phyloP scores from a whole-genome alignment of 192 early-diverging fungal species.

The Dissophora globulifera region DNA sequence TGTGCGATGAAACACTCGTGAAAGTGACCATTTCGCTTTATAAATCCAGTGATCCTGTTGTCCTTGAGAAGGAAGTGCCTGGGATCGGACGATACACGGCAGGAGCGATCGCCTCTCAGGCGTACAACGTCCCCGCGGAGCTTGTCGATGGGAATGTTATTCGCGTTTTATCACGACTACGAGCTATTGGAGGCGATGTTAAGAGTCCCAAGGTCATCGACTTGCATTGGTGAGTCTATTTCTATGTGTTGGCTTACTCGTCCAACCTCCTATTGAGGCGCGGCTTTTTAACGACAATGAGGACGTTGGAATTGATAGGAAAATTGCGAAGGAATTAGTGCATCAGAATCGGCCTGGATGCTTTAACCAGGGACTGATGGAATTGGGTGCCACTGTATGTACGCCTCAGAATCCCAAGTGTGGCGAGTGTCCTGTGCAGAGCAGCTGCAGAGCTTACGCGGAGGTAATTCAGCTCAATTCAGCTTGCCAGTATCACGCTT shows the following conservation, averaged over 20 bases:
- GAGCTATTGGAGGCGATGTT: constrained; percentile 72
- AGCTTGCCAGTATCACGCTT: too few species aligned
- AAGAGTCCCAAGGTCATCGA: constrained; percentile 66
- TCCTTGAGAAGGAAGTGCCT: constrained; percentile 67
- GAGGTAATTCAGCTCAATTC: constrained; percentile 67
- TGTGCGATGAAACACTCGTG: too few species aligned
- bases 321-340: constrained; percentile 66
- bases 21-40: neutral
- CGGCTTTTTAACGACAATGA: neutral
- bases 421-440: constrained; percentile 66
- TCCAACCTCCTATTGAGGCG: too few species aligned
- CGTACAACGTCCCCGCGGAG: constrained; percentile 68
- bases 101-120: constrained; percentile 77
- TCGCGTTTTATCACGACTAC: constrained; percentile 71
- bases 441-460: constrained; percentile 66
- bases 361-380: constrained; percentile 87
- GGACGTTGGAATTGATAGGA: constrained; percentile 44
- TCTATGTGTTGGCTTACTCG: too few species aligned
- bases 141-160: constrained; percentile 85
- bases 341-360: constrained; percentile 70
- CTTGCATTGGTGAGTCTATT: constrained; percentile 69
- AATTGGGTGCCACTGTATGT: constrained; percentile 79
- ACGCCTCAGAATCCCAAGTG: constrained; percentile 75
- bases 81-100: constrained; percentile 80
- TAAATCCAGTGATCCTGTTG: constrained; percentile 49